Evolutionary conservation across 495 filamentous ascomycete species (phyloP), one percentile per base, ranked within the genome.

Genomic region (Rhizodiscina lignyota): DNA sequence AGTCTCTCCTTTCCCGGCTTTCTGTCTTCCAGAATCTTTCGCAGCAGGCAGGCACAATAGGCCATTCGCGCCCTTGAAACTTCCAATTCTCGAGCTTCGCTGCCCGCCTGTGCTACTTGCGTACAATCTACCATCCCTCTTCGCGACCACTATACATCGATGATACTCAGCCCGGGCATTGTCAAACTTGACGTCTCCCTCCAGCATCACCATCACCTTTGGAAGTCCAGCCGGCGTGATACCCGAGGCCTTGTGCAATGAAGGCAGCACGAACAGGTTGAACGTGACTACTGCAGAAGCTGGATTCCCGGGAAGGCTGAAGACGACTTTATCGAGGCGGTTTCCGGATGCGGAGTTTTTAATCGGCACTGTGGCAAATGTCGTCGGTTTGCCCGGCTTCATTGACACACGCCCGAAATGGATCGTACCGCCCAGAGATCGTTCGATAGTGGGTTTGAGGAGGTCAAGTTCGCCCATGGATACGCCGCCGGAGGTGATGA

Each of bases 401-500:
- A 99, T 96, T 19, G 76, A 70, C 4, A 96, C 91, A 19, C 91
- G 75, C 27, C 89, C 89, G 50, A 99, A 99, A 55, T 96, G 89
- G 47, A 99, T 92, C 0, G 79, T 92, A 11, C 89, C 89, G 38
- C 83, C 80, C 4, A 96, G 70, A 2, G 73, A 65, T 35, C 86
- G 77, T 60, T 96, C 89, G 50, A 99, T 83, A 3, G 85, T 94
- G 1, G 91, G 89, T 55, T 99, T 99, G 32, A 99, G 74, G 21
- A 99, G 74, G 51, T 99, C 89, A 1, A 93, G 73, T 58, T 99
- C 89, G 40, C 89, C 89, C 89, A 99, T 99, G 11, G 84, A 93
- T 16, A 94, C 89, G 15, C 89, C 91, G 21, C 89, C 89, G 0
- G 81, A 86, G 10, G 91, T 96, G 44, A 99, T 74, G 33, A 96